Evolutionary conservation across 768 basidiomycete genomes (phyloP).

Genomic region (Tylopilus vinaceipallidus): DNA sequence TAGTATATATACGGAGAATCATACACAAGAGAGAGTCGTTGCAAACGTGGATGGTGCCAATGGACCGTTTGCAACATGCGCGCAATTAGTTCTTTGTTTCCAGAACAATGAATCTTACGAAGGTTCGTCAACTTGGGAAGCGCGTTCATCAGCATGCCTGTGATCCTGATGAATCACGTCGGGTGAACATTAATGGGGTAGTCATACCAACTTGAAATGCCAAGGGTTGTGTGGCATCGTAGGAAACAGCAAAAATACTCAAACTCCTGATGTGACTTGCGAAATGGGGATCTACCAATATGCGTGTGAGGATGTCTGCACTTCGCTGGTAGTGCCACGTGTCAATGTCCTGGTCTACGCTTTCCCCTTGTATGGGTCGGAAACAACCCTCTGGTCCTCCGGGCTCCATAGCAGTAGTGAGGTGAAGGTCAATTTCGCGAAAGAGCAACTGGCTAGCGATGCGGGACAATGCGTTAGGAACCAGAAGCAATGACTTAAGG

Average conservation of each 20-base stretch:
- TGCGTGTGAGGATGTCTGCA: conserved; percentile 67
- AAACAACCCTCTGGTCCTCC: conserved; percentile 11
- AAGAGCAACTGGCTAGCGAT: conserved; percentile 70
- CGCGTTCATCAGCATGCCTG: conserved; percentile 69
- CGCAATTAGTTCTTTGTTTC: conserved; percentile 49
- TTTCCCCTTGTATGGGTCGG: conserved; percentile 13
- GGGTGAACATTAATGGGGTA: not conserved
- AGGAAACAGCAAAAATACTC: conserved; percentile 53
- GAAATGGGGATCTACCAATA: conserved; percentile 60
- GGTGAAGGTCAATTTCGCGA: conserved; percentile 60
- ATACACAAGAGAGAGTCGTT: conserved; percentile 56
- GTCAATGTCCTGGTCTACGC: conserved; percentile 36
- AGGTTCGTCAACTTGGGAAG: conserved; percentile 61
- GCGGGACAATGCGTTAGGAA: conserved; percentile 65
- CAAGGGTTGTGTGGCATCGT: conserved; percentile 48
- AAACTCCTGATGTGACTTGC: conserved; percentile 56
- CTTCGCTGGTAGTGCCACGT: conserved; percentile 55
- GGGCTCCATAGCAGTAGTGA: conserved; percentile 40
- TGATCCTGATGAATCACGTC: not conserved
- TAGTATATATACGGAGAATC: conserved; percentile 6
- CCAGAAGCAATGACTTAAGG: conserved; percentile 59
- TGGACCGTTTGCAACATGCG: conserved; percentile 55
- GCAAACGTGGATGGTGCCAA: conserved; percentile 47
- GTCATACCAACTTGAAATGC: conserved; percentile 62
- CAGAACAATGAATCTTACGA: conserved; percentile 59